Conservation (phyloP, 129 eudicot genomes). For the Artemisia argyi region DNA sequence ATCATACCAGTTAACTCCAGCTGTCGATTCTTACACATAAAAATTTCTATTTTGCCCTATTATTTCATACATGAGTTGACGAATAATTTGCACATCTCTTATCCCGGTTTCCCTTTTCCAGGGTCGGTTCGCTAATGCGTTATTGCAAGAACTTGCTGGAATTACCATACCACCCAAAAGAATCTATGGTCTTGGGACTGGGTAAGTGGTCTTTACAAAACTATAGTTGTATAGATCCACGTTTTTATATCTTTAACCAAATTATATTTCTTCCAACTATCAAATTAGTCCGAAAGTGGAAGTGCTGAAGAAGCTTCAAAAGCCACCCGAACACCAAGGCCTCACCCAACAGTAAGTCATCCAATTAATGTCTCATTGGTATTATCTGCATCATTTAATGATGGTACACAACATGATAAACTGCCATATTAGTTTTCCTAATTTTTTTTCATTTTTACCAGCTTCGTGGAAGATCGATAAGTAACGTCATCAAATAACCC, state of each 20-base stretch:
- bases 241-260: slow-evolving; percentile 18
- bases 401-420: no score
- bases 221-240: background rate
- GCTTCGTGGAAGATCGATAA: slow-evolving; percentile 94
- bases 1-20: background rate
- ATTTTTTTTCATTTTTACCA: slow-evolving; percentile 21
- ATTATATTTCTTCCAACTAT: background rate
- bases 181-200: slow-evolving; percentile 84
- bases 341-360: slow-evolving; percentile 76
- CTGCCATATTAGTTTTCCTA: no score
- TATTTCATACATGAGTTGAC: background rate
- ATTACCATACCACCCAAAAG: slow-evolving; percentile 84
- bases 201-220: slow-evolving; percentile 46
- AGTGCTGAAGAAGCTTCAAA: slow-evolving; percentile 89
- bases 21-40: background rate
- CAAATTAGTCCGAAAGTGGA: slow-evolving; percentile 86
- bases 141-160: slow-evolving; percentile 91
- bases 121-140: slow-evolving; percentile 89
- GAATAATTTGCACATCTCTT: background rate
- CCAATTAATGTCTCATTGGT: background rate
- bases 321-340: slow-evolving; percentile 87
- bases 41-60: background rate
- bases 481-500: slow-evolving; percentile 96
- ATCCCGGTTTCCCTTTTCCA: slow-evolving; percentile 21
- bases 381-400: background rate